Evolutionary conservation across 352 stramenopile genomes (phyloP).

Genomic region (Globisporangium spiculum): DNA sequence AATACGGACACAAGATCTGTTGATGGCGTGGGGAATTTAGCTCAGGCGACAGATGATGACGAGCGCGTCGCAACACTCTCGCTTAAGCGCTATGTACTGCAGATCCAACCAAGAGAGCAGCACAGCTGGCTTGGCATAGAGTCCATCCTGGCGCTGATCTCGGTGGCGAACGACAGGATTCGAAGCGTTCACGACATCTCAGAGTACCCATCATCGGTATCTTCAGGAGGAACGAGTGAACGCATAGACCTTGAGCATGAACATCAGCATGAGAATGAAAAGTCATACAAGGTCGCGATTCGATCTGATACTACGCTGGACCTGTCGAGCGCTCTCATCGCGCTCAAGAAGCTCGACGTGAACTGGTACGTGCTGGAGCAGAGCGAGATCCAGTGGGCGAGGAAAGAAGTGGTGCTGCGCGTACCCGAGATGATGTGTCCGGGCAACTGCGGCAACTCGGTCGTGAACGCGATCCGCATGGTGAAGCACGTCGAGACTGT

Average conservation of each 20-base stretch:
- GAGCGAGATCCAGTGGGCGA: constrained; percentile 37
- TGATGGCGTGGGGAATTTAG: neutral
- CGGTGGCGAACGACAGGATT: constrained; percentile 27
- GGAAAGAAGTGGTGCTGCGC: constrained; percentile 61
- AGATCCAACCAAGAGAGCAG: constrained; percentile 25
- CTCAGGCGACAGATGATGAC: neutral
- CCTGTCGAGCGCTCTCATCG: constrained; percentile 18
- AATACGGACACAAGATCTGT: constrained; percentile 8
- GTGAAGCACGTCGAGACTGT: constrained; percentile 46
- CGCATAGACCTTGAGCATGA: neutral
- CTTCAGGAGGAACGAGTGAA: neutral
- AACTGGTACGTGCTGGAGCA: constrained; percentile 36
- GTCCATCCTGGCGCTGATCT: constrained; percentile 40
- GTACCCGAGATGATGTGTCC: constrained; percentile 84
- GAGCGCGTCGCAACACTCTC: constrained; percentile 12
- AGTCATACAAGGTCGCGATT: constrained; percentile 26
- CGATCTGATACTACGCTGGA: constrained; percentile 31
- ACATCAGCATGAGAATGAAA: neutral
- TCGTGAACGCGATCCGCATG: constrained; percentile 52
- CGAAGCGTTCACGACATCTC: constrained; percentile 46
- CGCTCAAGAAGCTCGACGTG: constrained; percentile 29
- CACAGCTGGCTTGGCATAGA: constrained; percentile 19
- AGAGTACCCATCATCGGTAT: constrained; percentile 6
- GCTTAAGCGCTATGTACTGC: constrained; percentile 33
- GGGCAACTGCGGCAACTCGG: constrained; percentile 68